Base-by-base conservation (phyloP, 257 asterid genomes). In the Prunella vulgaris region DNA sequence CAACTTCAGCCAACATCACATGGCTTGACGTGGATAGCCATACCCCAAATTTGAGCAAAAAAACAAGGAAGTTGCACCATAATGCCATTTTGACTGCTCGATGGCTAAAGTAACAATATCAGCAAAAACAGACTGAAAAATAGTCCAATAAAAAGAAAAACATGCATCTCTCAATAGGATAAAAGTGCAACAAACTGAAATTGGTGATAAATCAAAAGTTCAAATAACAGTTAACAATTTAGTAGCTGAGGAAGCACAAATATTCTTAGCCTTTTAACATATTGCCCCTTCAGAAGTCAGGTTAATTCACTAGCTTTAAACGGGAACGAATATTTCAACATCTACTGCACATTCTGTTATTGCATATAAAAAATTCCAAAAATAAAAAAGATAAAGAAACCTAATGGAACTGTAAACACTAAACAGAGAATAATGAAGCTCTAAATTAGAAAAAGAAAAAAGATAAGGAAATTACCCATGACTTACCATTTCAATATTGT, bases 41-140 rank as follows among this genome's bases (percentile, higher is more conserved):
- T 77, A 93, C 96, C 72, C 96, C 96, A 82, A 94, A 87, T 80
- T 94, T 94, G 82, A 94, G 96, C 73, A 97, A 91, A 68, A 93
- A 90, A 33, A 93, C 92, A 76, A 90, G 90, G 76, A 93, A 90
- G 85, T 87, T 94, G 96, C 99, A 94, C 85, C 96, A 88, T 27
- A 91, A 80, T 66, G 99, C 99, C 17, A 88, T 94, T 79, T 92
- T 84, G 80, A 94, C 97, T n/a, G 99, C 99, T 76, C 95, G 82
- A 89, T 90, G 96, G 59, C 96, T 89, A 83, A 42, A 84, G 65
- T 2, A 69, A 84, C 61, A 58, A 63, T 51, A 54, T 75, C 35
- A 82, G 72, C 67, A 22, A 52, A 60, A 75, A 74, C 10, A 68
- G 22, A 74, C n/a, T n/a, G 49, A 42, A 68, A 14, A 3, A 69